Base-by-base conservation (phyloP, 208 protist genomes). In the Acanthamoeba castellanii region DNA sequence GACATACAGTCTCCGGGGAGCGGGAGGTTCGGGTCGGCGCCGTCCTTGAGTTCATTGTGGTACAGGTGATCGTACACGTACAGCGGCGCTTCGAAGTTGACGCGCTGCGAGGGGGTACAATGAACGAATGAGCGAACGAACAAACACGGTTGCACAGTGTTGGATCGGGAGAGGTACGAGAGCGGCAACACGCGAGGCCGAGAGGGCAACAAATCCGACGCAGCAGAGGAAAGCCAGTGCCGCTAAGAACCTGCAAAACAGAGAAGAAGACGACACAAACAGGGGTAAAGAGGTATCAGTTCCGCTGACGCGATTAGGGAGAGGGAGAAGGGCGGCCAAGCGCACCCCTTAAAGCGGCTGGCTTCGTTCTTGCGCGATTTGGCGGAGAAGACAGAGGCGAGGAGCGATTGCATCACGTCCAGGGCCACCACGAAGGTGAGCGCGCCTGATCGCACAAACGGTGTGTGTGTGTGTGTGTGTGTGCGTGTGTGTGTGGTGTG, bases 1-100 rank as follows among this genome's bases (percentile, higher is more conserved):
- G 70, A 1, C 57, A 34, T 34, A 92, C 85, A n/a, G 32, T 92
- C 85, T 16, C 85, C 85, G 14, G 85, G 85, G 42, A 92, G 55
- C 22, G 85, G 85, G 85, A 57, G 47, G 85, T 92, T 76, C 34
- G 57, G 85, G 34, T 92, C 85, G 27, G 55, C 32, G 32, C 85
- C 85, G 25, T 64, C 85, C 37, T 72, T 68, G 64, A 92, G 85
- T 25, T 92, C 85, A 55, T 72, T 45, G 85, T 74, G 85, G 42
- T 92, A 92, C 85, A 92, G 22, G 85, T 92, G 85, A 25, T 92
- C 85, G 64, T 92, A 92, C n/a, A 92, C 34, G 34, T 92, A 52
- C 3, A 92, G 64, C 16, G 85, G 85, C 47, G 85, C 85, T 25
- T 92, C 85, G 47, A 68, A 92, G 85, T 92, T 92, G 37, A 92